phyloP scores from a whole-genome alignment of 805 yeast species.

The Pichia phayaonensis region DNA sequence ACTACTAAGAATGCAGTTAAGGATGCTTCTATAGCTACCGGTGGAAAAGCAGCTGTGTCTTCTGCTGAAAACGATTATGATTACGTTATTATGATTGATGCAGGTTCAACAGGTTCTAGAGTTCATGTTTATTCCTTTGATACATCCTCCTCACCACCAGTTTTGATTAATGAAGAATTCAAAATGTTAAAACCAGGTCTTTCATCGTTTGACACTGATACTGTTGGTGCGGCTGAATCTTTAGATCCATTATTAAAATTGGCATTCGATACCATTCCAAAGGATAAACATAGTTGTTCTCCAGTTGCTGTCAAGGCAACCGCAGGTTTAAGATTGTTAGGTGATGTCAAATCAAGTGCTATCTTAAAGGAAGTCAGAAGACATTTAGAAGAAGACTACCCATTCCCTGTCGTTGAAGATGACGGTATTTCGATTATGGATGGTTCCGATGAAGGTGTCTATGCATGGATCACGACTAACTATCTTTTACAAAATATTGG shows the following conservation, averaged over 20 bases:
- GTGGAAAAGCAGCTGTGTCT: not conserved
- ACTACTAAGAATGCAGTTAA: not conserved
- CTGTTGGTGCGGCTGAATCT: slow-evolving; percentile 81
- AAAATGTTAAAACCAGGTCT: slow-evolving; percentile 90
- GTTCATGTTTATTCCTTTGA: slow-evolving; percentile 91
- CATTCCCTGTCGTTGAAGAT: slow-evolving; percentile 83
- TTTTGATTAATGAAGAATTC: slow-evolving; percentile 69
- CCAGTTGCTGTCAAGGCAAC: slow-evolving; percentile 98
- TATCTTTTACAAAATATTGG: slow-evolving; percentile 93
- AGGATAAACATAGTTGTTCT: slow-evolving; percentile 64
- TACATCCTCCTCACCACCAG: slow-evolving; percentile 79
- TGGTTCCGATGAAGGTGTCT: slow-evolving; percentile 96
- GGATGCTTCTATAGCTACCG: not conserved
- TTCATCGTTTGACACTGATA: slow-evolving; percentile 73
- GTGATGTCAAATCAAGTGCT: slow-evolving; percentile 60
- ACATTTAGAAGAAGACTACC: slow-evolving; percentile 73
- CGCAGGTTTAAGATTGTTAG: slow-evolving; percentile 87
- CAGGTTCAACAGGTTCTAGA: slow-evolving; percentile 96
- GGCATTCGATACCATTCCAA: slow-evolving; percentile 76
- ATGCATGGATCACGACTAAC: slow-evolving; percentile 97
- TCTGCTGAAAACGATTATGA: slow-evolving; percentile 31
- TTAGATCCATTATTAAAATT: slow-evolving; percentile 71
- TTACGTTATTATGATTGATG: slow-evolving; percentile 91
- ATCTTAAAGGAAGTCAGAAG: slow-evolving; percentile 70
- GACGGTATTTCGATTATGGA: slow-evolving; percentile 92